Conservation (phyloP, 2,329 filamentous ascomycete genomes). For the Chalara sp. region DNA sequence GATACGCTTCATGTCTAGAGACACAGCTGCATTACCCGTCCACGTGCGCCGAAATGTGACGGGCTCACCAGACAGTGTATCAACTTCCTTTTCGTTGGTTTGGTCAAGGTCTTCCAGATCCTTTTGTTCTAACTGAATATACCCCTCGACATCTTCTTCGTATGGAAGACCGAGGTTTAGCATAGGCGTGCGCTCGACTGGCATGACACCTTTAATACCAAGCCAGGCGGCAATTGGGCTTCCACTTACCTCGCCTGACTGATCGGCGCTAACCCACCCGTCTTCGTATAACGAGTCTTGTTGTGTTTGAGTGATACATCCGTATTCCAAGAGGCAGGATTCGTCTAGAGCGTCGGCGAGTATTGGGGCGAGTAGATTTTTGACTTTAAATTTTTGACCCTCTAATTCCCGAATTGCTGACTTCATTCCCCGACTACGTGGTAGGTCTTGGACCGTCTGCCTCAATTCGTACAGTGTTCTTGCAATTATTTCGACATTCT, state of each 20-base stretch:
- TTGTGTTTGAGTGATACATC: slow-evolving; percentile 57
- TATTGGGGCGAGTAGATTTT: no score
- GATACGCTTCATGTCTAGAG: slow-evolving; percentile 11
- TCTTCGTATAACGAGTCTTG: slow-evolving; percentile 51
- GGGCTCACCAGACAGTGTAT: slow-evolving; percentile 18
- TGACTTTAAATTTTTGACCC: slow-evolving; percentile 1
- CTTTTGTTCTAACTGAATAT: slow-evolving; percentile 15
- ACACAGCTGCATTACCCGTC: slow-evolving; percentile 16
- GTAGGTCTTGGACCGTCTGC: background rate
- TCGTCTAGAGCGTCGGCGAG: no score
- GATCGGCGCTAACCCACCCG: slow-evolving; percentile 15
- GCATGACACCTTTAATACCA: slow-evolving; percentile 12
- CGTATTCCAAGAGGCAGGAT: slow-evolving; percentile 39
- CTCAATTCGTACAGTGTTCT: slow-evolving; percentile 58
- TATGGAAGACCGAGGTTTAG: slow-evolving; percentile 19
- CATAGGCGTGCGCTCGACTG: slow-evolving; percentile 16
- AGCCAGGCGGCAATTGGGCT: slow-evolving; percentile 17
- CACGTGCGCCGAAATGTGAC: slow-evolving; percentile 16
- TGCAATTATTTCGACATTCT: slow-evolving; percentile 54
- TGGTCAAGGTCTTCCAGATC: slow-evolving; percentile 11
- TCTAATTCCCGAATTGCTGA: background rate
- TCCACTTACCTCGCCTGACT: background rate
- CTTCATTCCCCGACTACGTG: background rate
- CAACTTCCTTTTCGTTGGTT: slow-evolving; percentile 14
- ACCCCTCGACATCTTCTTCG: slow-evolving; percentile 23